Conservation (phyloP, 192 early-diverging fungal species). For the Coemansia sp. region DNA sequence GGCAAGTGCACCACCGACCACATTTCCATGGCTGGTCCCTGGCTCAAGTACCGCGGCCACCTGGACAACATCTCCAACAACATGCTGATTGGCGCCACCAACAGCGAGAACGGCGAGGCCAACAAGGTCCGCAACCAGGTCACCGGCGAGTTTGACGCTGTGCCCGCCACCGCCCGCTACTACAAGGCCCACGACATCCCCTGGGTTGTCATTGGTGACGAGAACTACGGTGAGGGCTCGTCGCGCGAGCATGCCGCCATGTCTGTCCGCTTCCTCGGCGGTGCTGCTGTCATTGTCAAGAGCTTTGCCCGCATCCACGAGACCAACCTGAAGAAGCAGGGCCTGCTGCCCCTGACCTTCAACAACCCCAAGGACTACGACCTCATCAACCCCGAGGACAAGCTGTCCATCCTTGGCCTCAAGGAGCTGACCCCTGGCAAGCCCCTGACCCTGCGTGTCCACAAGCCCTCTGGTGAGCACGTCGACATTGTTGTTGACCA, state of each 20-base stretch:
- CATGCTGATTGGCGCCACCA: conserved; percentile 97
- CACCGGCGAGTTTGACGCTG: conserved; percentile 78
- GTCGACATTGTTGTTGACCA: conserved; percentile 88
- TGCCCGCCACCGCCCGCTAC: conserved; percentile 89
- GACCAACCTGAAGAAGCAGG: conserved; percentile 99
- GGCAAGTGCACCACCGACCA: conserved; percentile 99
- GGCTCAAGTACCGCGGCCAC: conserved; percentile 96
- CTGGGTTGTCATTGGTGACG: conserved; percentile 98
- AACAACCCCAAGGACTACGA: conserved; percentile 93
- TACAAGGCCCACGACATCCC: conserved; percentile 84
- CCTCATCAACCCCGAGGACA: conserved; percentile 81
- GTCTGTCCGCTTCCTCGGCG: conserved; percentile 93
- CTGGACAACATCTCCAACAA: conserved; percentile 99
- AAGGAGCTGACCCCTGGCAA: conserved; percentile 76
- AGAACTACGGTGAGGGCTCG: conserved; percentile 99
- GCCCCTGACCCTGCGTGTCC: conserved; percentile 77
- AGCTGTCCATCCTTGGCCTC: conserved; percentile 86
- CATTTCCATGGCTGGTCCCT: conserved; percentile 90
- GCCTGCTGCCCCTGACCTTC: conserved; percentile 95
- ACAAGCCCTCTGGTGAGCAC: conserved; percentile 72
- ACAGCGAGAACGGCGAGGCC: conserved; percentile 78
- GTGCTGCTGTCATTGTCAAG: conserved; percentile 91
- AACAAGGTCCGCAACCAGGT: conserved; percentile 70
- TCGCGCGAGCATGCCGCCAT: conserved; percentile 99
- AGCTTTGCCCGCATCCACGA: conserved; percentile 99